Evolutionary conservation across 129 eudicot species (phyloP), one percentile per base, ranked within the genome.

Genomic region (Smallanthus sonchifolius): DNA sequence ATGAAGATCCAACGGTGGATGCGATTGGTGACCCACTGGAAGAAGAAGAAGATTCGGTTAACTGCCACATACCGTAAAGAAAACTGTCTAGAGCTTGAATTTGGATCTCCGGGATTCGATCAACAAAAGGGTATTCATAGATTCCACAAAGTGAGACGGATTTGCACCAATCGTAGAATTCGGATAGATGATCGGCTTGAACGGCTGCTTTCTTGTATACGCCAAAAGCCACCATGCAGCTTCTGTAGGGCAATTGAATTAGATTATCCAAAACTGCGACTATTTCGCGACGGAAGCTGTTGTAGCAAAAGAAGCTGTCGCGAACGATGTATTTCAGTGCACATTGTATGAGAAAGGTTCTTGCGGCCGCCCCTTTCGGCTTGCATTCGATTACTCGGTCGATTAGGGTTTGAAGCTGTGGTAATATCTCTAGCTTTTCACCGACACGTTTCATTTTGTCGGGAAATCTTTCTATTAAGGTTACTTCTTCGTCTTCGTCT

Each of bases 11-110:
- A 51, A 30, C 7, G 0, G 71, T 81, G 52, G 88, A 83, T 6
- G 48, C 56, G 4, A 63, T 34, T 19, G 85, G 63, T 3, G 91
- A 83, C 9, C 65, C 43, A 4, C 72, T 70, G 7, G 88, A 83
- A 0, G 93, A 87, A 7, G 84, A 87, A 10, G 83, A 83, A 2
- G 88, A 83, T 11, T 81, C 87, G 4, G 87, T 77, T 65, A 87
- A 45, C 68, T 85, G 87, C 91, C 93, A 87, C 93, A 87, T 87
- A 14, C 91, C 89, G 19, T 70, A 63, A 13, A 90, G 93, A 67
- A 90, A 87, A 32, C n/a, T 79, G 37, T 83, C 96, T 2, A 90
- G 83, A 35, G 93, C 96, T 80, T 74, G 81, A 17, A 90, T 84
- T 61, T 90, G 96, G 37, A 90, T 83, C 15, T 83, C 72, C 4